Evolutionary conservation across 1,284 basidiomycete species (phyloP), one percentile per base, ranked within the genome.

Genomic region (Volvariella surrecta): DNA sequence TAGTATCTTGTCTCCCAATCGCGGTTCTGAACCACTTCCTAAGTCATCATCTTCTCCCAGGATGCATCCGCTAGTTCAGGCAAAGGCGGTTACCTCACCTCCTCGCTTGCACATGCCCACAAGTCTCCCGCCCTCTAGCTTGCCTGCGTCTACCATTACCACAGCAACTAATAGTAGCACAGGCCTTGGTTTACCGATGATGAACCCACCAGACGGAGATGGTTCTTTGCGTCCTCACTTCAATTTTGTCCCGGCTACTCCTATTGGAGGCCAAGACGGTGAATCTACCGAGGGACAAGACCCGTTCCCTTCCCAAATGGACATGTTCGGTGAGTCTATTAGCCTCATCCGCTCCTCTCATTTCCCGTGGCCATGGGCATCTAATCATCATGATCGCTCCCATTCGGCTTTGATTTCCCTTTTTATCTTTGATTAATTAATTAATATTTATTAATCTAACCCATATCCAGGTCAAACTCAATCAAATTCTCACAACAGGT

Each of bases 191-290:
- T 64, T 70, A 3, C 81, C 81, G 2, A 71, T 66, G 47, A 84
- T 83, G 56, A 80, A 82, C 49, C 80, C 80, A 2, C 81, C 81
- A 13, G 73, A 76, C 42, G 77, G 53, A 8, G 47, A 48, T 32
- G 64, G 63, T n/a, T 60, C 68, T 39, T 57, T 64, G 2, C 78
- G 79, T 0, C 82, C 81, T 1, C 72, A 72, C 40, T 68, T 89
- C 50, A 76, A 86, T 52, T 79, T 89, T 48, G 83, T 87, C 4
- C 85, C 85, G 20, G 83, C 85, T n/a, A 89, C 85, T 1, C 86
- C 85, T 6, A 68, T 89, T 45, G 75, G 72, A 49, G 80, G 76
- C 31, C 34, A 35, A 4, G 34, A 35, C 4, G 79, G 76, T 19
- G 75, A 63, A 35, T 69, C 63, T 20, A 63, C 62, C 40, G 61